Evolutionary conservation across 192 early-diverging fungal genomes (phyloP), one percentile per base, ranked within the genome.

Genomic region (Backusella tarrabulga): DNA sequence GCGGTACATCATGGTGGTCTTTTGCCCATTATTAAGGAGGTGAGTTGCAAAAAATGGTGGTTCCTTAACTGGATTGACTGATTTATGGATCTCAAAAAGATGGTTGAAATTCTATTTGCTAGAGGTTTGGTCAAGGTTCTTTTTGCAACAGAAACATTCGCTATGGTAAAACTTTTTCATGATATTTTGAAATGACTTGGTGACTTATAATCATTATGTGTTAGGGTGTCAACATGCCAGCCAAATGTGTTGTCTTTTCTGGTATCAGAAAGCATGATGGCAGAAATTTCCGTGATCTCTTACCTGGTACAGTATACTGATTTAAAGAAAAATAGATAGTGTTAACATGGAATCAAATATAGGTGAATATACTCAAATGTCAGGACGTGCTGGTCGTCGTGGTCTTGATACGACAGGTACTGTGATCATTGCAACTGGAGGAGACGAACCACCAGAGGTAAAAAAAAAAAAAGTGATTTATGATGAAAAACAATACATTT

Each of bases 311-410:
- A 36, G 6, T 17, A 35, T 11, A 6, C 38, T 40, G 38, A 32
- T 32, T 32, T 32, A 32, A 32, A 32, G 32, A 3, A 32, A 32
- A 32, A 32, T 32, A 32, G 2, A 32, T 3, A 32, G 32, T 32
- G 32, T 32, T 40, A 40, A 40, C 38, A 40, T 40, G 38, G 9
- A 32, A 40, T 40, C 11, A 40, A 19, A 50, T 34, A 14, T 74
- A 92, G 93, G 95, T 67, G 98, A 99, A 79, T 99, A 99, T 81
- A 99, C 95, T 5, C 98, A 99, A 89, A 99, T 99, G 98, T 95
- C 95, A 15, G 98, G 98, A 0, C 91, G 98, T 63, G 98, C 98
- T 52, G 98, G 98, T 60, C 89, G 98, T 72, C 93, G 97, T 87
- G 96, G 96, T 8, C 84, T 97, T 29, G 98, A 99, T 76, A 85